phyloP scores from a whole-genome alignment of 73 alveolate genomes.

The Durusdinium trenchii region DNA sequence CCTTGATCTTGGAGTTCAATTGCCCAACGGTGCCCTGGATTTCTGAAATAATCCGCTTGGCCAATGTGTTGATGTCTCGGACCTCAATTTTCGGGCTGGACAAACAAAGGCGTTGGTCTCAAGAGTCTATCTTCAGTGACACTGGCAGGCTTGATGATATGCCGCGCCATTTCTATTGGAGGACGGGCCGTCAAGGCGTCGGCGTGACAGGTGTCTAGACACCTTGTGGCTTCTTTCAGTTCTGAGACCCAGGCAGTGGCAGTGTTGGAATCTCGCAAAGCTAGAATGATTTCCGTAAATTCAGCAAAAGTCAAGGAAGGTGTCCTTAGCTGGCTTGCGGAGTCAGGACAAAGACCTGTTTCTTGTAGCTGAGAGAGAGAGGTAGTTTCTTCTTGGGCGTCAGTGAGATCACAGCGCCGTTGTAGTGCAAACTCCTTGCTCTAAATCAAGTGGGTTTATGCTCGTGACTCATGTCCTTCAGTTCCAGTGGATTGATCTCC shows the following conservation, averaged over 20 bases:
- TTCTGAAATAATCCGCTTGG: slow-evolving; percentile 65
- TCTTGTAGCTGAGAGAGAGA: too few species aligned
- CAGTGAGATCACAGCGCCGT: too few species aligned
- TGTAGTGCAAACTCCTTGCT: too few species aligned
- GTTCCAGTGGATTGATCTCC: too few species aligned
- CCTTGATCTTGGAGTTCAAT: slow-evolving; percentile 72
- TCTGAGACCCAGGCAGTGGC: slow-evolving; percentile 5
- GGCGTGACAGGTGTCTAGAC: not conserved
- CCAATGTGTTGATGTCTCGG: slow-evolving; percentile 80
- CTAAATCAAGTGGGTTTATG: too few species aligned
- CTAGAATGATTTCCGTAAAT: slow-evolving; percentile 20
- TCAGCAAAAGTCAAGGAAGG: slow-evolving; percentile 2
- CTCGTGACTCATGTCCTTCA: too few species aligned
- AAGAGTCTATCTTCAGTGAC: too few species aligned
- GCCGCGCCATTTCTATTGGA: too few species aligned
- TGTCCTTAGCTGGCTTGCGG: not conserved
- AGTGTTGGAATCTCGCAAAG: slow-evolving; percentile 62
- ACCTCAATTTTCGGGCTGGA: slow-evolving; percentile 3
- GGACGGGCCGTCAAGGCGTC: not conserved
- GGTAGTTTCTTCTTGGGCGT: too few species aligned
- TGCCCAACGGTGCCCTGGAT: slow-evolving; percentile 83
- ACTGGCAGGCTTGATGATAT: too few species aligned
- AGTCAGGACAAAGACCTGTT: too few species aligned
- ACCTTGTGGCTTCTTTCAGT: not conserved
- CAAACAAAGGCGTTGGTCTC: not conserved